These are phyloP conservation scores for Boletus edulis DNA, from an alignment of 768 basidiomycete genomes.

Conservation along the genomic window DNA sequence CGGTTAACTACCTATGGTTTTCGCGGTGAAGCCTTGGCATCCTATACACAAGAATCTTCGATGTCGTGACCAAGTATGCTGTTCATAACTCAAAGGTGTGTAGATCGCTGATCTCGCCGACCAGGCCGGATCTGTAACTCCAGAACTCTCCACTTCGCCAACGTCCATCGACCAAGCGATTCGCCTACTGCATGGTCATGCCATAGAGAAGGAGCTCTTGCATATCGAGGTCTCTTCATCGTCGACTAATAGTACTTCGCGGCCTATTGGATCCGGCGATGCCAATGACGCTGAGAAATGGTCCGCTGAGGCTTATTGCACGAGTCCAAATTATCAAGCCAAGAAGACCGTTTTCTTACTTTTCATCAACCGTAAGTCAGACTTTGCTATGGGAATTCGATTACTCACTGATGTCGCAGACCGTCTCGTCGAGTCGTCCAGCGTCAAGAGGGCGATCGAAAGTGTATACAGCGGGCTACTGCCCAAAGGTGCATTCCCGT, in stretches of 20 bases:
- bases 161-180: constrained; percentile 69
- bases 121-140: constrained; percentile 68
- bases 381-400: neutral
- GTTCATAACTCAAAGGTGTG: constrained; percentile 85
- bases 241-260: constrained; percentile 23
- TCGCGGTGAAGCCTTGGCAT: constrained; percentile 94
- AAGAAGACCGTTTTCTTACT: constrained; percentile 84
- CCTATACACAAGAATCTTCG: constrained; percentile 87
- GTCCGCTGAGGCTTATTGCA: constrained; percentile 73
- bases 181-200: constrained; percentile 74
- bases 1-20: constrained; percentile 90
- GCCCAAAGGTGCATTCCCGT: constrained; percentile 87
- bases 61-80: constrained; percentile 91
- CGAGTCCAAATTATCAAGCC: constrained; percentile 84
- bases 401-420: constrained; percentile 45
- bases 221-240: constrained; percentile 39
- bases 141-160: constrained; percentile 80
- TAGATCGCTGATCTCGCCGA: constrained; percentile 2
- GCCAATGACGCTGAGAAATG: constrained; percentile 49
- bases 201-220: constrained; percentile 75
- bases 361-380: constrained; percentile 87
- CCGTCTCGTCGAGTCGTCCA: constrained; percentile 84
- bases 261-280: constrained; percentile 13
- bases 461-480: constrained; percentile 79
- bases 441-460: constrained; percentile 87